Evolutionary conservation across 2,329 filamentous ascomycete genomes (phyloP).

Genomic region (Teratosphaeria pseudoeucalypti): DNA sequence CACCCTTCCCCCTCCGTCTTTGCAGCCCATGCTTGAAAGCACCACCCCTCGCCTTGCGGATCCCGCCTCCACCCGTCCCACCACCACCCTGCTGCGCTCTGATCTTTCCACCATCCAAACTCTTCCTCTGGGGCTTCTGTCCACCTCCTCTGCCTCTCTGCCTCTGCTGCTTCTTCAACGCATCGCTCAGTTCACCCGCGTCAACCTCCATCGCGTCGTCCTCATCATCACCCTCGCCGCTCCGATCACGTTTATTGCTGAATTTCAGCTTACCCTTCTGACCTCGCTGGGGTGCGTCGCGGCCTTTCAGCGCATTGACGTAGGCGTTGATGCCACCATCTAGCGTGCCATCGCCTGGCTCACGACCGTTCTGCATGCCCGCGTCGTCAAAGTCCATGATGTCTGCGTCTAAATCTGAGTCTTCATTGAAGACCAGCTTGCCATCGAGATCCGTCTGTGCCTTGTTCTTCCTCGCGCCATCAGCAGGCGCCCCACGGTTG

Average conservation of each 20-base stretch:
- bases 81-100: conserved; percentile 5
- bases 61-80: conserved; percentile 7
- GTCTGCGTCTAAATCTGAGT: conserved; percentile 28
- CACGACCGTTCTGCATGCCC: conserved; percentile 23
- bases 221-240: conserved; percentile 30
- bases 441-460: conserved; percentile 66
- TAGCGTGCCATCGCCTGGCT: conserved; percentile 31
- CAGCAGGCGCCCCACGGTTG: conserved; percentile 36
- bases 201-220: conserved; percentile 38
- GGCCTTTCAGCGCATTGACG: conserved; percentile 49
- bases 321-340: conserved; percentile 50
- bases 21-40: conserved; percentile 10
- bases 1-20: conserved; percentile 3
- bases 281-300: conserved; percentile 47
- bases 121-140: conserved; percentile 14
- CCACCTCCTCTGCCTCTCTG: conserved; percentile 7
- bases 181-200: conserved; percentile 27
- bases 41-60: conserved; percentile 5
- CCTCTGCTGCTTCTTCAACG: conserved; percentile 21
- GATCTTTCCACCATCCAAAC: conserved; percentile 16
- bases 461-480: conserved; percentile 38
- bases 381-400: conserved; percentile 52
- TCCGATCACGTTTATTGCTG: conserved; percentile 37
- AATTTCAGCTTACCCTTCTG: conserved; percentile 53
- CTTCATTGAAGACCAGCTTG: conserved; percentile 62